A percentile compares a stretch with the other conserved stretches of the same genome.
Conservation (phyloP, 1,284 basidiomycete genomes). For the Apiotrichum domesticum region DNA sequence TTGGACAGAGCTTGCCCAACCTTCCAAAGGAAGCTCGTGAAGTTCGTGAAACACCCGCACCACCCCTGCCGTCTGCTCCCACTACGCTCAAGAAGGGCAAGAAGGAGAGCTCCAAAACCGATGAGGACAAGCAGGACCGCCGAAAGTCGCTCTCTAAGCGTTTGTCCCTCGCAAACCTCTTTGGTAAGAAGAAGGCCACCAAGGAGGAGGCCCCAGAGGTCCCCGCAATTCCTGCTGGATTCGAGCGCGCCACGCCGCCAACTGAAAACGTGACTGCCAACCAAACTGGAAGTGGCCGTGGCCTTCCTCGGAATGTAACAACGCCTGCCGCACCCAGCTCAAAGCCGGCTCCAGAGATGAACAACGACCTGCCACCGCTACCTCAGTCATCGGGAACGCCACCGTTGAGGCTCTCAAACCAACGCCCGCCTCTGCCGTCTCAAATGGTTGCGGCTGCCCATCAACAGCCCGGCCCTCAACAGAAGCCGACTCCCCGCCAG, state of each 20-base stretch:
- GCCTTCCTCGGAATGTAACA: not conserved
- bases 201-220: conserved; percentile 2
- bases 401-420: not conserved
- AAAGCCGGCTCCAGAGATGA: too few species aligned
- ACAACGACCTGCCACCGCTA: too few species aligned
- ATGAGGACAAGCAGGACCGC: conserved; percentile 1
- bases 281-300: not conserved
- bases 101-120: not conserved
- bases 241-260: not conserved
- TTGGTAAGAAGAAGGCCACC: conserved; percentile 9
- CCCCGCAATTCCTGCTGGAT: conserved; percentile 2
- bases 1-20: not conserved
- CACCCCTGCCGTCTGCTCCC: not conserved
- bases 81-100: not conserved
- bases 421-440: not conserved
- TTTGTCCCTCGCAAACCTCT: conserved; percentile 7
- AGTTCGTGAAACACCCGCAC: not conserved
- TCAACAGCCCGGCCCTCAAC: not conserved
- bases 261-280: too few species aligned
- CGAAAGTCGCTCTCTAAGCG: conserved; percentile 11
- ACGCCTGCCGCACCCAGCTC: too few species aligned
- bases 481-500: not conserved
- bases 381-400: not conserved
- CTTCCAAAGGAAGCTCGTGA: not conserved
- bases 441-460: not conserved